These are phyloP conservation scores for Dactylellina haptotyla DNA, from an alignment of 2,329 filamentous ascomycete species.

Conservation along the genomic window DNA sequence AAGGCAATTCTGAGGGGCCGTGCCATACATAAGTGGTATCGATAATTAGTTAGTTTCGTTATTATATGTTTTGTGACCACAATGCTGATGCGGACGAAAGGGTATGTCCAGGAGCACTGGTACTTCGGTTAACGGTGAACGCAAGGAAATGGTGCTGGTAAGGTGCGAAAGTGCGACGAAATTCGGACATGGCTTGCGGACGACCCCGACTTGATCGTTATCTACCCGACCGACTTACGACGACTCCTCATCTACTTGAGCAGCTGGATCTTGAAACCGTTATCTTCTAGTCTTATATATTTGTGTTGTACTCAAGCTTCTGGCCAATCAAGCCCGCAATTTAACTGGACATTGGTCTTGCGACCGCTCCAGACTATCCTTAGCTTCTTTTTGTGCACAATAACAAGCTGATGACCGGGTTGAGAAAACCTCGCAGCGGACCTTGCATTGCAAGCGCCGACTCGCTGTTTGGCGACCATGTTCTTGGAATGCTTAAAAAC, in stretches of 20 bases:
- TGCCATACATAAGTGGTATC: too few species aligned
- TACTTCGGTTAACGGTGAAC: constrained; percentile 19
- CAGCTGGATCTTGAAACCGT: too few species aligned
- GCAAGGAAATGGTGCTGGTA: not conserved
- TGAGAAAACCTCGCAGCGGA: constrained; percentile 12
- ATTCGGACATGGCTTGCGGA: constrained; percentile 2
- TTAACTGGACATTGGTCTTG: not conserved
- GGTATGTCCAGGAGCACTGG: not conserved
- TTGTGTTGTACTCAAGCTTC: not conserved
- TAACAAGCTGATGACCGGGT: constrained; percentile 35
- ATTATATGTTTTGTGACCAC: constrained; percentile 2
- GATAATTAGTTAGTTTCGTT: not conserved
- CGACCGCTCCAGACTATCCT: too few species aligned
- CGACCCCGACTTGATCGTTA: too few species aligned
- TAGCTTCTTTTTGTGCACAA: too few species aligned
- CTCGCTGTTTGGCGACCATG: constrained; percentile 1
- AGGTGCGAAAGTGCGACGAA: constrained; percentile 11
- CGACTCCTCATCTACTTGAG: not conserved
- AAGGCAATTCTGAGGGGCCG: constrained; percentile 54
- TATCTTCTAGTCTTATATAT: too few species aligned
- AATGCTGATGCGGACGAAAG: constrained; percentile 16
- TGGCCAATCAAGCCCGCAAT: not conserved
- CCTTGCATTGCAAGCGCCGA: constrained; percentile 43
- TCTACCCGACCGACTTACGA: not conserved
- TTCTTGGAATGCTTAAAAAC: constrained; percentile 39